Conservation (phyloP, 176 grass and related monocot species). For the Musa beccarii region DNA sequence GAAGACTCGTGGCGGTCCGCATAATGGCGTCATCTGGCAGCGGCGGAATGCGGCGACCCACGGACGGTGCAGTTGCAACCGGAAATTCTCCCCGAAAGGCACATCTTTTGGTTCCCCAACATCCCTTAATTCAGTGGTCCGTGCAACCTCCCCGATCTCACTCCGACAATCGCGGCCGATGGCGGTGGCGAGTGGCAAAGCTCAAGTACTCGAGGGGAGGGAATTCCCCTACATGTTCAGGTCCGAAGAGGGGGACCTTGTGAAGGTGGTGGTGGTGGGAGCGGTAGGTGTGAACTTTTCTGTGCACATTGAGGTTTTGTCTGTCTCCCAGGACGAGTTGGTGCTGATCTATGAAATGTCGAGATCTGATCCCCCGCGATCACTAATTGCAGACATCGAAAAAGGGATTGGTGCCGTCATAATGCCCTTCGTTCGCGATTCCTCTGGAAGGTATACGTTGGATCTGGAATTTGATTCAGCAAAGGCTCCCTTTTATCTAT, state of each 20-base stretch:
- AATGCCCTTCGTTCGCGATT: slow-evolving; percentile 14
- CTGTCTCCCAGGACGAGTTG: slow-evolving; percentile 2
- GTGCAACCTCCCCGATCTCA: neutral
- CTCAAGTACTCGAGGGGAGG: neutral
- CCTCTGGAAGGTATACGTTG: slow-evolving; percentile 15
- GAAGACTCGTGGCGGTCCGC: neutral
- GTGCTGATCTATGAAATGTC: slow-evolving; percentile 25
- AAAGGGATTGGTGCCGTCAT: slow-evolving; percentile 9
- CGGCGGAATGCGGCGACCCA: neutral
- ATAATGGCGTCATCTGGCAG: neutral
- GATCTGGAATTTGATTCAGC: slow-evolving; percentile 36
- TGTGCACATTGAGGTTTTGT: slow-evolving; percentile 27
- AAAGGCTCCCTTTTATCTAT: slow-evolving; percentile 59
- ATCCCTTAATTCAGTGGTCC: neutral
- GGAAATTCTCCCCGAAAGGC: neutral
- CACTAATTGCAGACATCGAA: neutral
- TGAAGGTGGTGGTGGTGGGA: slow-evolving; percentile 30
- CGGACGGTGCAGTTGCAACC: neutral
- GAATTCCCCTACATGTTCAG: slow-evolving; percentile 25
- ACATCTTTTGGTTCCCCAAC: neutral
- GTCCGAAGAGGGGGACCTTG: slow-evolving; percentile 18
- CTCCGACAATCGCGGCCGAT: neutral
- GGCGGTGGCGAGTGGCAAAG: neutral
- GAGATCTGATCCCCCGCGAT: slow-evolving; percentile 21
- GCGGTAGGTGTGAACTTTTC: slow-evolving; percentile 8